Conservation (phyloP, 148 eudicot species). For the Heliosperma pusillum region DNA sequence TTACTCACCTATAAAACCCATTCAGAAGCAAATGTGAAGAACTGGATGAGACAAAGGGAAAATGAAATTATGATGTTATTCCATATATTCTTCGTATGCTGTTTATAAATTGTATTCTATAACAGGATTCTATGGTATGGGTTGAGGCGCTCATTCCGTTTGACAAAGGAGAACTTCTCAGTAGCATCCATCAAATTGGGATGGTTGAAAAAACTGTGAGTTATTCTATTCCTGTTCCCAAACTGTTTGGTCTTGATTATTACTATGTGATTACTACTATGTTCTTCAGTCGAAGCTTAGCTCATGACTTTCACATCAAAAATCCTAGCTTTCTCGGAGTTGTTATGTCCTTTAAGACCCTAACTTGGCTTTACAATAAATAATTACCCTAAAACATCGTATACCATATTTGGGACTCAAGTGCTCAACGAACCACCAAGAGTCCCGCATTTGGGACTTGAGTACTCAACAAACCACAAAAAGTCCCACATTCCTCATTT, state of each 20-base stretch:
- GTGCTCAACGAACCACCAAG: background rate
- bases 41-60: too few relatives aligned
- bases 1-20: too few relatives aligned
- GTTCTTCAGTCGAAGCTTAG: background rate
- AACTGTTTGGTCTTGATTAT: background rate
- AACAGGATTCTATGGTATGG: conserved; percentile 94
- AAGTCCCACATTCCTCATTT: background rate
- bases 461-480: background rate
- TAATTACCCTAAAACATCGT: background rate
- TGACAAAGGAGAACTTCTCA: conserved; percentile 88
- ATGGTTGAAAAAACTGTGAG: conserved; percentile 87
- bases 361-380: background rate
- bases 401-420: background rate
- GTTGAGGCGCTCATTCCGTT: conserved; percentile 93
- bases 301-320: background rate
- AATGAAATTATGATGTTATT: background rate
- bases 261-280: background rate
- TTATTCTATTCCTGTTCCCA: conserved; percentile 7
- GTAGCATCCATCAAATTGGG: conserved; percentile 76
- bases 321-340: background rate
- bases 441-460: background rate
- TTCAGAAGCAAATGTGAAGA: too few relatives aligned
- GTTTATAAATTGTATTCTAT: background rate
- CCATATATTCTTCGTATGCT: conserved; percentile 9
- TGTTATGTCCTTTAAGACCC: background rate